phyloP scores from a whole-genome alignment of 768 basidiomycete species.

The Amanita phalloides region DNA sequence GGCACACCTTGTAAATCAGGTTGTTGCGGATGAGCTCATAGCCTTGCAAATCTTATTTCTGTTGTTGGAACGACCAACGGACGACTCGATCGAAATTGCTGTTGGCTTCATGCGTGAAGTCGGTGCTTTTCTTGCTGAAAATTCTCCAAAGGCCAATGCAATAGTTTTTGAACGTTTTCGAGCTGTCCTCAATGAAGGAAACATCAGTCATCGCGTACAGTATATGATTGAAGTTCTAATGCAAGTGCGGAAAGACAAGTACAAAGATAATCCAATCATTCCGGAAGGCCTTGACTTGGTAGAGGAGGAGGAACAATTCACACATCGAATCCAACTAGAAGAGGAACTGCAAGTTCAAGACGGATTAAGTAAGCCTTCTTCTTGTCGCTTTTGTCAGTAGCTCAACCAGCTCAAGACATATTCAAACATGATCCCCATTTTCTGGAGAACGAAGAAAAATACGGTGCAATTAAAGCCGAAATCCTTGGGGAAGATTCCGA shows the following conservation, averaged over 20 bases:
- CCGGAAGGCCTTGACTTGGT: constrained; percentile 94
- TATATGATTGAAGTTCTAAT: constrained; percentile 99
- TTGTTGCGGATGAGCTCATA: constrained; percentile 87
- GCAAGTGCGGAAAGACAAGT: constrained; percentile 98
- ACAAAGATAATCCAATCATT: constrained; percentile 95
- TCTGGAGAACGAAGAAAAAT: constrained; percentile 88
- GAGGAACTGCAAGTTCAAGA: constrained; percentile 94
- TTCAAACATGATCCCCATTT: constrained; percentile 92
- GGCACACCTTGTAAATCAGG: constrained; percentile 88
- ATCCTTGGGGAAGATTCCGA: constrained; percentile 87
- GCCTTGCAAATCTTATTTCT: constrained; percentile 92
- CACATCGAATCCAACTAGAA: constrained; percentile 85
- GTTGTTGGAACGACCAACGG: constrained; percentile 91
- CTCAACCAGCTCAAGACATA: constrained; percentile 45
- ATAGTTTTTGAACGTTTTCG: constrained; percentile 95
- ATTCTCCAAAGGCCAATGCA: constrained; percentile 91
- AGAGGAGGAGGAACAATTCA: constrained; percentile 97
- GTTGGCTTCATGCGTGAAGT: constrained; percentile 97
- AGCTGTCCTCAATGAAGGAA: constrained; percentile 89
- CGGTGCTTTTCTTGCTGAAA: constrained; percentile 88
- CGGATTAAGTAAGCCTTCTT: constrained; percentile 67
- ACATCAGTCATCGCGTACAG: constrained; percentile 92
- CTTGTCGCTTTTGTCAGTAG: constrained; percentile 1
- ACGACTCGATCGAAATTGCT: constrained; percentile 97
- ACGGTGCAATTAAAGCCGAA: constrained; percentile 83